phyloP scores from a whole-genome alignment of 495 filamentous ascomycete genomes.

The Staphylotrichum tortipilum region DNA sequence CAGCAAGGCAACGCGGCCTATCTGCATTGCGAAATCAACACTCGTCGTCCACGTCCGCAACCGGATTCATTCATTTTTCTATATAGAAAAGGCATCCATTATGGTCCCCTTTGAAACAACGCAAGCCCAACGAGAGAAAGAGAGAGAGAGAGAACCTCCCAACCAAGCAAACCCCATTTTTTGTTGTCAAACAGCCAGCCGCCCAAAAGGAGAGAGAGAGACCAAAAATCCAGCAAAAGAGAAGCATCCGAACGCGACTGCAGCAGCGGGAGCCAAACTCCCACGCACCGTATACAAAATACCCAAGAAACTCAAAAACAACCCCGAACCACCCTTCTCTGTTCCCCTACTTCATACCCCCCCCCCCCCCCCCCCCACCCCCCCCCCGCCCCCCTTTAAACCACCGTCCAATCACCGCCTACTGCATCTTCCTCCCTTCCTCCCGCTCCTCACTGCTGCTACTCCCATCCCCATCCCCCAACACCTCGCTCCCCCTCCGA shows the following conservation, averaged over 20 bases:
- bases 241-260: no score
- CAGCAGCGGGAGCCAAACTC: no score
- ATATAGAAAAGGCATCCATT: no score
- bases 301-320: not conserved
- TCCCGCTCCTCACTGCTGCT: conserved; percentile 8
- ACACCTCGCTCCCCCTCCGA: conserved; percentile 39
- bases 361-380: not conserved
- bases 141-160: not conserved
- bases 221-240: not conserved
- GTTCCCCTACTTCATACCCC: not conserved
- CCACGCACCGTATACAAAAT: not conserved
- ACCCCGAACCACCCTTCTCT: not conserved
- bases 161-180: not conserved
- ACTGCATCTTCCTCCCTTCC: not conserved
- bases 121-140: no score
- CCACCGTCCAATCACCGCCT: not conserved
- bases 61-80: no score
- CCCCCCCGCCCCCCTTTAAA: conserved; percentile 13
- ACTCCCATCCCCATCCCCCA: conserved; percentile 21
- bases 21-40: no score
- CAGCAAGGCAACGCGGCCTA: no score
- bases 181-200: not conserved
- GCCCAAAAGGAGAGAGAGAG: not conserved
- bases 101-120: no score
- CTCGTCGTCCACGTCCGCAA: no score